phyloP scores from a whole-genome alignment of 768 basidiomycete genomes.

The Trametes cubensis region DNA sequence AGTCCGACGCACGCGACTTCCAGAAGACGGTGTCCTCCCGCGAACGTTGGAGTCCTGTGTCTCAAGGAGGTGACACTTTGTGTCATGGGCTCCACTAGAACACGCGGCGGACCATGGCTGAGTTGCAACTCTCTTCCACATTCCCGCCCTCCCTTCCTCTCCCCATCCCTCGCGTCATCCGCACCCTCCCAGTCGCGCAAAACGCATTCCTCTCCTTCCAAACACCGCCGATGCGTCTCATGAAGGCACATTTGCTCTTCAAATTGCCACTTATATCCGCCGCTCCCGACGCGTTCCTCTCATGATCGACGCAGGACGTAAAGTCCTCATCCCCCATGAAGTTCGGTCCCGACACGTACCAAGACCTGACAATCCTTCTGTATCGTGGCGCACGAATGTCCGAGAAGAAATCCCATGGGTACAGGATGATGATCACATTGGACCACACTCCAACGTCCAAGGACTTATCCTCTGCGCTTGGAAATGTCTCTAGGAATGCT shows the following conservation, averaged over 20 bases:
- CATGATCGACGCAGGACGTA: too few species aligned
- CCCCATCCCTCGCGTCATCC: neutral
- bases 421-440: too few species aligned
- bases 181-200: neutral
- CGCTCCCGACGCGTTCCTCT: too few species aligned
- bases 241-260: neutral
- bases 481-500: too few species aligned
- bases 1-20: slow-evolving; percentile 4
- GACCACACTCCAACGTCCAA: too few species aligned
- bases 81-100: slow-evolving; percentile 11
- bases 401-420: too few species aligned
- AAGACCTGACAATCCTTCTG: too few species aligned
- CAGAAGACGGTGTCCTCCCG: slow-evolving; percentile 10
- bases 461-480: too few species aligned
- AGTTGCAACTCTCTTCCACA: slow-evolving; percentile 8
- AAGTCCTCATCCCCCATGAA: too few species aligned
- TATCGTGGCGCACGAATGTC: too few species aligned
- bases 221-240: neutral
- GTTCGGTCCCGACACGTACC: too few species aligned
- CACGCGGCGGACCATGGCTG: slow-evolving; percentile 1
- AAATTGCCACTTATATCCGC: neutral
- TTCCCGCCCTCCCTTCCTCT: neutral
- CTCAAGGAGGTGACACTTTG: slow-evolving; percentile 9
- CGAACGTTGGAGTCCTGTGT: slow-evolving; percentile 16
- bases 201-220: neutral